Base-by-base conservation (phyloP, 768 basidiomycete genomes). In the Pleurotus tuber-regium region DNA sequence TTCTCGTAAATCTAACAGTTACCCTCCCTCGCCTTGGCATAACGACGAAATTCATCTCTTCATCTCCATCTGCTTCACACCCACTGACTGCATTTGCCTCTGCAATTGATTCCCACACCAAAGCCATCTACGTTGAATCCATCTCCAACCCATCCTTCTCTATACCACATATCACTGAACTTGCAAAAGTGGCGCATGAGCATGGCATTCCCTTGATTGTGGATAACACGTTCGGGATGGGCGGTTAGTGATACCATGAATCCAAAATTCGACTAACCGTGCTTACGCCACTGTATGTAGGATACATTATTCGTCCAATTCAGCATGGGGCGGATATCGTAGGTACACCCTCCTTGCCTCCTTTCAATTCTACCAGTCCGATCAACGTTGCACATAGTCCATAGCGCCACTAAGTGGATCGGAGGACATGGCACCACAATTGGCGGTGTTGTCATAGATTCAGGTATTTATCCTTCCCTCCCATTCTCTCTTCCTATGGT, bases 321-420 rank as follows among this genome's bases (percentile, higher is more conserved):
- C 60, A 63, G n/a, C 56, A 55, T 16, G 63, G 65, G 4, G 63
- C 63, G 18, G 65, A 66, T 46, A 56, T 66, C 24, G 43, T 85
- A 42, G 66, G 76, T 68, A 30, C 41, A 62, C 62, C 39, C 23
- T 52, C 53, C 7, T 36, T 18, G 6, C 44, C 54, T 14, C 43
- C 51, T 29, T 49, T 42, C 10, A 19, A 24, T 28, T 36, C 5
- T 19, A 23, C 21, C 29, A 4, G 11, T 28, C 10, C 16, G 31
- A 3, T 8, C 42, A 23, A 16, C n/a, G 24, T 19, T 4, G 28
- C 6, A 16, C 11, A 8, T 4, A 76, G 78, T 80, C 0, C 76
- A 82, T 58, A 79, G 77, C 25, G 79, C 79, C 2, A 85, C 83
- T 0, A 85, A 87, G 59, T 86, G 84, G 85, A 80, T 86, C 4